Percentiles rank a stretch among this genome's conserved stretches.
phyloP scores from a whole-genome alignment of 306 rosid genomes.

The Castanea crenata region DNA sequence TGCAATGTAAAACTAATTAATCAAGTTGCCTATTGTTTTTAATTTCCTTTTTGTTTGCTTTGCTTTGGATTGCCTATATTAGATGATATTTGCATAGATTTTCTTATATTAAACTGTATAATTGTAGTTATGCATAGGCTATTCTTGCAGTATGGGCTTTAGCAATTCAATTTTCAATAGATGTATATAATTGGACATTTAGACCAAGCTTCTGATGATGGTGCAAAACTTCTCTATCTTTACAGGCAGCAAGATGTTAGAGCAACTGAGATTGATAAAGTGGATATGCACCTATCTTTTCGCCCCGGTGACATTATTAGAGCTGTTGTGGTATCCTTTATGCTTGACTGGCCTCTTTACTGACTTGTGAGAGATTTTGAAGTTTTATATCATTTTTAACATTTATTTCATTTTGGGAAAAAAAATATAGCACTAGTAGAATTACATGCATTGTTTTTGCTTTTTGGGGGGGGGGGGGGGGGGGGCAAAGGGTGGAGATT shows the following conservation, averaged over 20 bases:
- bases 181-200: background rate
- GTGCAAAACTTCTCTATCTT: constrained; percentile 10
- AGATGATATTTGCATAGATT: background rate
- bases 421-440: background rate
- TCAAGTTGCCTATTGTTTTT: background rate
- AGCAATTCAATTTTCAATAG: background rate
- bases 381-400: background rate
- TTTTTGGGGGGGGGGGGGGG: background rate
- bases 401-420: background rate
- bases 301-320: constrained; percentile 73
- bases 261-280: constrained; percentile 95
- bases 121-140: background rate
- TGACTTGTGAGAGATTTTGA: background rate
- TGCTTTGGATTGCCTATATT: background rate
- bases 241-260: constrained; percentile 94
- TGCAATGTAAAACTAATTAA: background rate
- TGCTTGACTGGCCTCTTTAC: background rate
- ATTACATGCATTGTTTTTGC: background rate
- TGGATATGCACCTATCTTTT: constrained; percentile 79
- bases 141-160: background rate
- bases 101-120: background rate
- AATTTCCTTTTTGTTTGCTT: background rate
- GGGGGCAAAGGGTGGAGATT: background rate
- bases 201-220: background rate
- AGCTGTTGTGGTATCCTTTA: constrained; percentile 77